Conservation (phyloP, 23 red algal species). For the Gracilaria caudata region DNA sequence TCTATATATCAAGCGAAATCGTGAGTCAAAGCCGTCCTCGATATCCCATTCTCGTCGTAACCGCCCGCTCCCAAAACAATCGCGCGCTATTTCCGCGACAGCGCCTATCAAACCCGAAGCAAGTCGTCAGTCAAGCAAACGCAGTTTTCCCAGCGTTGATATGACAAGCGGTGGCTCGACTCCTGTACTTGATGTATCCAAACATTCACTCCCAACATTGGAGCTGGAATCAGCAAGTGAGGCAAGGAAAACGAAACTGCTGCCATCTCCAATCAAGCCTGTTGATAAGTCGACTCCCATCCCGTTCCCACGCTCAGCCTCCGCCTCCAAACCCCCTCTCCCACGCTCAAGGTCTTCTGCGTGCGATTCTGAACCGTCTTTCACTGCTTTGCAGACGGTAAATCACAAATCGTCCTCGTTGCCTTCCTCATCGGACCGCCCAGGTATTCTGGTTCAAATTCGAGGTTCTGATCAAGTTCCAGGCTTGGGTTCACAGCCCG, state of each 20-base stretch:
- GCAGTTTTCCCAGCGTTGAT: background rate
- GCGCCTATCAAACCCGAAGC: background rate
- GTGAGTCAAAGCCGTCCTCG: background rate
- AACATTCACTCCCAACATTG: background rate
- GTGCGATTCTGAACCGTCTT: slow-evolving; percentile 15
- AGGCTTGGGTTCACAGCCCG: too few relatives aligned
- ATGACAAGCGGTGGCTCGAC: background rate
- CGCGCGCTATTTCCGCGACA: background rate
- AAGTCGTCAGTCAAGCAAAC: background rate
- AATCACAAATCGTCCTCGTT: slow-evolving; percentile 1
- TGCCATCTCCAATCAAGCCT: background rate
- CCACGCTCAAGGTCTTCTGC: slow-evolving; percentile 25
- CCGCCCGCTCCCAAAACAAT: background rate
- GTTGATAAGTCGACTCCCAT: background rate
- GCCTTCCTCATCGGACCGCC: slow-evolving; percentile 7
- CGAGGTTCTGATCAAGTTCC: background rate
- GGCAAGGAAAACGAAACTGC: background rate
- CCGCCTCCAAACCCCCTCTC: slow-evolving; percentile 19
- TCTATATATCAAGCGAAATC: background rate
- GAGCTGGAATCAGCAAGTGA: background rate
- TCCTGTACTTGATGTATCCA: background rate
- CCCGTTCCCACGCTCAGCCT: background rate
- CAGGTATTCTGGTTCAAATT: background rate
- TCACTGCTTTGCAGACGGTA: background rate
- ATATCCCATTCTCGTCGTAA: slow-evolving; percentile 20